These are phyloP conservation scores for Calonectria pteridis DNA, from an alignment of 2,329 filamentous ascomycete species.

Conservation along the genomic window DNA sequence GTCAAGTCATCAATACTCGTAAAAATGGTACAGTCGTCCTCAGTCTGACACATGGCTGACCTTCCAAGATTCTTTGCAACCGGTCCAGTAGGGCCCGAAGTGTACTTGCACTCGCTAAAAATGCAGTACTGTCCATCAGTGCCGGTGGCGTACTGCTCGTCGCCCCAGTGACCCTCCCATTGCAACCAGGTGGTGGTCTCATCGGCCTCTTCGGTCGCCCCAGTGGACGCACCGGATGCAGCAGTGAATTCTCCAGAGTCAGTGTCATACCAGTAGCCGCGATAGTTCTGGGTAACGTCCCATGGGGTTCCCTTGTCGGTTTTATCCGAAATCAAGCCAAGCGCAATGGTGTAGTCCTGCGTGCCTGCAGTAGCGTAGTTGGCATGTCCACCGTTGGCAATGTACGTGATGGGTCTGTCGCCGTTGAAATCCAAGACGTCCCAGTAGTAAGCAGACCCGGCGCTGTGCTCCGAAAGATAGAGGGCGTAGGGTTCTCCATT, in stretches of 20 bases:
- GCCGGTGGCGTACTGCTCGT: background rate
- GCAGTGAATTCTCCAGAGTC: background rate
- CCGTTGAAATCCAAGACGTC: background rate
- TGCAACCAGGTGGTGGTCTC: background rate
- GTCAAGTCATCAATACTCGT: background rate
- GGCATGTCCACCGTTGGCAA: background rate
- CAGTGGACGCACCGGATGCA: background rate
- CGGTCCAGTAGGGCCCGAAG: background rate
- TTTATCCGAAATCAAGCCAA: background rate
- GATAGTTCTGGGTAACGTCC: background rate
- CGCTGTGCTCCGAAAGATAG: background rate
- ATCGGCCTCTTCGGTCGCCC: background rate
- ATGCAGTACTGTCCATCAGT: background rate
- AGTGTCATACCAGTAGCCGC: background rate
- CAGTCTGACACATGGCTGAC: background rate
- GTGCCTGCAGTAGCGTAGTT: background rate
- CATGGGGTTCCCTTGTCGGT: background rate
- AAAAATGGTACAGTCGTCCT: background rate
- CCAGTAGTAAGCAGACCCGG: slow-evolving; percentile 1
- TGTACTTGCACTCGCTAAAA: slow-evolving; percentile 3
- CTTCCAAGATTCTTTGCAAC: background rate
- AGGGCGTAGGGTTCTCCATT: background rate
- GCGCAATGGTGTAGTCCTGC: background rate
- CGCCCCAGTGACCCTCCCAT: background rate
- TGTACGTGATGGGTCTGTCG: background rate